Evolutionary conservation across 306 rosid species (phyloP).

Genomic region (Delonix regia): DNA sequence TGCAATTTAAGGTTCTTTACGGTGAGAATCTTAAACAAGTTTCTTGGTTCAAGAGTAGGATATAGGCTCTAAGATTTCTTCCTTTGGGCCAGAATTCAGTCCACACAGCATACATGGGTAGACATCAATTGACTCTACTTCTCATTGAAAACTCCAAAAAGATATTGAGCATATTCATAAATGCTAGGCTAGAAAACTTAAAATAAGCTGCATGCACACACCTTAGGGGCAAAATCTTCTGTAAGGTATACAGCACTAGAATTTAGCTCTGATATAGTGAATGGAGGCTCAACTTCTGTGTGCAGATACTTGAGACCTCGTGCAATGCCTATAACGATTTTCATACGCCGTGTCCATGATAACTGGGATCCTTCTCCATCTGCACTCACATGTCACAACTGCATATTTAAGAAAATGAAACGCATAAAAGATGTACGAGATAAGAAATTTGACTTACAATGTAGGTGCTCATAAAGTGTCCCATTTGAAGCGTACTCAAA

Average conservation of each 20-base stretch:
- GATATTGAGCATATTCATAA: conserved; percentile 24
- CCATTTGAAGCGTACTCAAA: conserved; percentile 97
- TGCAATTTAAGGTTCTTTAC: conserved; percentile 40
- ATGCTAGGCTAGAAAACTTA: not conserved
- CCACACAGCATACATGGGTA: not conserved
- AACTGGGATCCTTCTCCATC: conserved; percentile 88
- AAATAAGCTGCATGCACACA: conserved; percentile 32
- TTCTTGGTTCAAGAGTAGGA: not conserved
- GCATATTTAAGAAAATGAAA: conserved; percentile 35
- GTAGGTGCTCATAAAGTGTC: conserved; percentile 89
- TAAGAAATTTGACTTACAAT: conserved; percentile 63
- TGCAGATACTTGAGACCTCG: conserved; percentile 90
- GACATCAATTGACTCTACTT: conserved; percentile 4
- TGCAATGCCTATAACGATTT: conserved; percentile 83
- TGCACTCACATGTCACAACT: conserved; percentile 37
- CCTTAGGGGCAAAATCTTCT: conserved; percentile 97
- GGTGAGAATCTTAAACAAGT: conserved; percentile 14
- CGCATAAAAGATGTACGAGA: not conserved
- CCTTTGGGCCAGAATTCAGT: not conserved
- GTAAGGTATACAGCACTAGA: conserved; percentile 93
- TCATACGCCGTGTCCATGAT: conserved; percentile 96
- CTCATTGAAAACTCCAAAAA: conserved; percentile 10
- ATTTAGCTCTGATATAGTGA: conserved; percentile 85
- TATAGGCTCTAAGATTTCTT: too few relatives aligned
- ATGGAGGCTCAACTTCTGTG: conserved; percentile 83